Base-by-base conservation (phyloP, 2,329 filamentous ascomycete species). In the Aureobasidium sp. region DNA sequence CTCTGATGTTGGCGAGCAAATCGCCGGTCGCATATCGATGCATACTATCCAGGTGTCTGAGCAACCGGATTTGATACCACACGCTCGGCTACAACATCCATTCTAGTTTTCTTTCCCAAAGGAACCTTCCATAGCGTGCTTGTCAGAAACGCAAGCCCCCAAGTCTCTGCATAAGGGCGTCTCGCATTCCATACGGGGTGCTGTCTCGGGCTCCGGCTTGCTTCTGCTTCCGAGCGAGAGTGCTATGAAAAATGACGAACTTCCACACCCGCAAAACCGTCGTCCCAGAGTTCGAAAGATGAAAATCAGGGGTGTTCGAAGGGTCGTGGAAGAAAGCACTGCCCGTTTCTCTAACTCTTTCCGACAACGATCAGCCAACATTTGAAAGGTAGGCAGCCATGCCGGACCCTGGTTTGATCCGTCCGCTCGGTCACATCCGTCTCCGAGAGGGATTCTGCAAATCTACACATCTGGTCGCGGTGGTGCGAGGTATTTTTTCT, bases 101-200 rank as follows among this genome's bases (percentile, higher is more conserved):
- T 53, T 40, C 9, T 31, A 33, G 13, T 33, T 4, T 19, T 50
- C 47, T 3, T 11, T 11, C 1, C n/a, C 9, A n/a, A 19, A 45
- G 27, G 29, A 57, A 45, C 53, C 29, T 57, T 57, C 21, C 53
- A 57, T 57, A 55, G 51, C 53, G 38, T 37, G 53, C 53, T 45
- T 57, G 53, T 57, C 40, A 57, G 31, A 33, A 57, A 29, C 40
- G 53, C 25, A 45, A 57, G 53, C 53, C 53, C 43, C 51, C 4
- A 15, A 13, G 40, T 42, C 29, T 43, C 27, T 45, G 51, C 51
- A 55, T n/a, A 10, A 21, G 38, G n/a, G 23, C 37, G 25, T 19
- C 49, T 53, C 49, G 49, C 35, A 13, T 33, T 40, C 1, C 27
- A 9, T 57, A 21, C 53, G 29, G 46, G 19, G 19, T 35, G 19